Conservation (phyloP, 2,329 filamentous ascomycete species). For the Botrytis sinoallii region DNA sequence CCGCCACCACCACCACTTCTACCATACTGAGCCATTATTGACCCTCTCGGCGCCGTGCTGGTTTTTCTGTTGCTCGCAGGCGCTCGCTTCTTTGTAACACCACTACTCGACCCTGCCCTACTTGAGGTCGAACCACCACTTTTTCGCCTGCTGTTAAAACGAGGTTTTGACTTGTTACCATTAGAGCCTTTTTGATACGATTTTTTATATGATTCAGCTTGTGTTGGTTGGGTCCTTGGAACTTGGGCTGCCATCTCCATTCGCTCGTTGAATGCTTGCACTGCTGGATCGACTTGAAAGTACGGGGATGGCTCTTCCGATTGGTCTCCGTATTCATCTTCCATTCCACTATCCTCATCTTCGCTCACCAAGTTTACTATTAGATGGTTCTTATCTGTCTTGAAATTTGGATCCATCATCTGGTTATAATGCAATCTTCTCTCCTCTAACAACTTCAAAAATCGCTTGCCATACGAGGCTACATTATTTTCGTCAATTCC, state of each 20-base stretch:
- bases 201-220: not conserved
- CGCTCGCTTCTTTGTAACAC: constrained; percentile 28
- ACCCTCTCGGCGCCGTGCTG: constrained; percentile 6
- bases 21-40: constrained; percentile 11
- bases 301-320: constrained; percentile 6
- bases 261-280: constrained; percentile 15
- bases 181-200: not conserved
- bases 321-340: constrained; percentile 26
- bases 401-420: constrained; percentile 43
- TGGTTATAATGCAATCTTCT: constrained; percentile 48
- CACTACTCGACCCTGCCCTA: constrained; percentile 17
- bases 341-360: constrained; percentile 28
- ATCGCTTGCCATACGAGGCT: constrained; percentile 55
- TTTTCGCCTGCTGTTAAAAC: constrained; percentile 6
- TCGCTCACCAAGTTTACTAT: constrained; percentile 52
- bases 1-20: constrained; percentile 10
- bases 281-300: constrained; percentile 10
- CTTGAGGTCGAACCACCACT: constrained; percentile 5
- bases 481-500: constrained; percentile 64
- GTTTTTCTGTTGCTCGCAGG: constrained; percentile 22
- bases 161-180: not conserved
- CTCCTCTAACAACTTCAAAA: constrained; percentile 56
- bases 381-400: constrained; percentile 37
- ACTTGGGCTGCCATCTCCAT: constrained; percentile 1
- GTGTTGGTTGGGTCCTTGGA: not conserved